Percentiles rank a stretch among this genome's conserved stretches.
Conservation (phyloP, 345 rosid genomes). For the Bruguiera parviflora region DNA sequence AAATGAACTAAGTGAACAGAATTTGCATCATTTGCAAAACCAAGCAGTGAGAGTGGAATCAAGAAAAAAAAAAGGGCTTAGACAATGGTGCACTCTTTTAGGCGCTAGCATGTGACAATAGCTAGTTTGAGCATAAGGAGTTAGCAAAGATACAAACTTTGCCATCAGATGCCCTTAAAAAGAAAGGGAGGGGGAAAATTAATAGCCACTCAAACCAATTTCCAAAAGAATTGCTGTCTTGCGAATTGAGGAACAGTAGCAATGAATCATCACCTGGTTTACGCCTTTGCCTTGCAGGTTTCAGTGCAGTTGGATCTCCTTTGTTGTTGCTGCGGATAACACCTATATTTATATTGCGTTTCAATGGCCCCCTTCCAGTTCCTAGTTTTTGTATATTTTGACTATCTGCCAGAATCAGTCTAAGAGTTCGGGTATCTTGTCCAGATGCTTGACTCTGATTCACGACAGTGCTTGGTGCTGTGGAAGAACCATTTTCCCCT, state of each 20-base stretch:
- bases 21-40: slow-evolving; percentile 1
- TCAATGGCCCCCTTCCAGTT: slow-evolving; percentile 45
- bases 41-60: not conserved
- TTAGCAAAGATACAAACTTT: too few species aligned
- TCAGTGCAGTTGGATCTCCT: slow-evolving; percentile 54
- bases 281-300: slow-evolving; percentile 70
- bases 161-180: too few species aligned
- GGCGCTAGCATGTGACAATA: too few species aligned
- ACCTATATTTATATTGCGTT: slow-evolving; percentile 55
- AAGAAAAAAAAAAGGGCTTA: not conserved
- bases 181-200: too few species aligned
- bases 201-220: too few species aligned
- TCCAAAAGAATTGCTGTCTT: not conserved
- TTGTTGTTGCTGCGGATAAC: slow-evolving; percentile 50
- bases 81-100: too few species aligned
- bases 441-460: slow-evolving; percentile 64
- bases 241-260: not conserved
- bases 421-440: slow-evolving; percentile 56
- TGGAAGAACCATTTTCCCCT: slow-evolving; percentile 62
- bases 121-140: too few species aligned
- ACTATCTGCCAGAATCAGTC: slow-evolving; percentile 65
- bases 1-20: not conserved
- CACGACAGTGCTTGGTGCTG: slow-evolving; percentile 48
- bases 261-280: slow-evolving; percentile 59
- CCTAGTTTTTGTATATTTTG: slow-evolving; percentile 77